Evolutionary conservation across 1,284 basidiomycete genomes (phyloP).

Genomic region (Xanthoconium separans): DNA sequence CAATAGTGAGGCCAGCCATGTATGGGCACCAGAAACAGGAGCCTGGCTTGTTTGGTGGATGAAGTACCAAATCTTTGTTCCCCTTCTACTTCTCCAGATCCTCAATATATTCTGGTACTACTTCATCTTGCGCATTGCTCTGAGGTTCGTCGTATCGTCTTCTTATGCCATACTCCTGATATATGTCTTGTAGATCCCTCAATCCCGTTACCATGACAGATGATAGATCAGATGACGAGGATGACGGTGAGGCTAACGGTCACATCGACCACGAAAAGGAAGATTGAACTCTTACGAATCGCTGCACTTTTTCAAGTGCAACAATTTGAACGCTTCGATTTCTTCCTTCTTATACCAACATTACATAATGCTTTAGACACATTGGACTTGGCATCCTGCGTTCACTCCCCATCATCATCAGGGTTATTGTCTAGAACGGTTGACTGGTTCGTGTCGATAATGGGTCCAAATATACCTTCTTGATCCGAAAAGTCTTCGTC

Average conservation of each 20-base stretch:
- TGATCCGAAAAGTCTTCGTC: slow-evolving; percentile 59
- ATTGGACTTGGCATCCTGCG: background rate
- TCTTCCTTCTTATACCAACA: slow-evolving; percentile 7
- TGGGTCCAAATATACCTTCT: slow-evolving; percentile 46
- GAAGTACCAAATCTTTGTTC: slow-evolving; percentile 77
- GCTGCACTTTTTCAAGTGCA: background rate
- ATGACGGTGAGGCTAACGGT: slow-evolving; percentile 35
- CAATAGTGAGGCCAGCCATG: slow-evolving; percentile 52
- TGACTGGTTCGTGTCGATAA: slow-evolving; percentile 12
- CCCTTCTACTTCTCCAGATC: slow-evolving; percentile 73
- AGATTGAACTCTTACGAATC: slow-evolving; percentile 23
- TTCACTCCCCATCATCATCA: slow-evolving; percentile 6
- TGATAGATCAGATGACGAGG: slow-evolving; percentile 71
- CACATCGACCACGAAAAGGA: slow-evolving; percentile 32
- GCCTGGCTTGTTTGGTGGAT: slow-evolving; percentile 79
- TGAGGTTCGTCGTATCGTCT: slow-evolving; percentile 35
- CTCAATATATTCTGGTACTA: slow-evolving; percentile 93
- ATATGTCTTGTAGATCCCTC: slow-evolving; percentile 9
- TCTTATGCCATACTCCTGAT: background rate
- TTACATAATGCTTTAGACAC: slow-evolving; percentile 8
- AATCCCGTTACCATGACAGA: slow-evolving; percentile 34
- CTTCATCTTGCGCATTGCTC: slow-evolving; percentile 71
- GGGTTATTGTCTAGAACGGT: slow-evolving; percentile 1
- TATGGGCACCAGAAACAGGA: slow-evolving; percentile 65
- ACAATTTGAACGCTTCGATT: background rate